Base-by-base conservation (phyloP, 2,329 filamentous ascomycete genomes). In the Exserohilum turcica region DNA sequence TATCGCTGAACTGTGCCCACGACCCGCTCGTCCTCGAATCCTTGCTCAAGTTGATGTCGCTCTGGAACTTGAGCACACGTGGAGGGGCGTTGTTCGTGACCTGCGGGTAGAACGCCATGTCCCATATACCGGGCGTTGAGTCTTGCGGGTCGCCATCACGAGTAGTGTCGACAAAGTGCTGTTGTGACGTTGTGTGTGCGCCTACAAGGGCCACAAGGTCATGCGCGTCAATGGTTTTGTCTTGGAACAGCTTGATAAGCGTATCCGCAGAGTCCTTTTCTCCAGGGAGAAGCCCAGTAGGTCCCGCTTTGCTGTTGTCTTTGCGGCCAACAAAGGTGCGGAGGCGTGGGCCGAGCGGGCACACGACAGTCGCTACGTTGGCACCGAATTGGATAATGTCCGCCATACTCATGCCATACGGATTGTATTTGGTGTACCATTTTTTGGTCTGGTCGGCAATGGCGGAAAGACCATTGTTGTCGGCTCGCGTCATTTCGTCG, bases 361-460 rank as follows among this genome's bases (percentile, higher is more conserved):
- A 76, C 2, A 71, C 72, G 3, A 76, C 73, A 2, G 72, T 72
- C 5, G 73, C 73, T 18, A 75, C 63, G 27, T 66, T 75, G 28
- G 72, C 72, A 32, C 67, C 73, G 24, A 74, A 68, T 45, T 76
- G 73, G 18, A 76, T 74, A 19, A 76, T 63, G 43, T 76, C 74
- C 6, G 73, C 73, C 67, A 74, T 73, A 28, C 61, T 65, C 48
- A 74, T 64, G 21, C 69, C 68, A 40, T 73, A 74, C 16, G 65
- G 55, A 38, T 66, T 65, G 56, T 71, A 73, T 45, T 71, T 72
- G 24, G 35, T 66, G 39, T 71, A 70, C 65, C 66, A 70, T 15
- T 58, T 46, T 43, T 70, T 72, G 35, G 65, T 73, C 46, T 70
- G 58, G 2, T 64, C 64, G 3, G 62, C 67, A 37, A 72, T 71